Evolutionary conservation across 2,329 filamentous ascomycete species (phyloP), one percentile per base, ranked within the genome.

Genomic region (Sporothrix dimorphospora): DNA sequence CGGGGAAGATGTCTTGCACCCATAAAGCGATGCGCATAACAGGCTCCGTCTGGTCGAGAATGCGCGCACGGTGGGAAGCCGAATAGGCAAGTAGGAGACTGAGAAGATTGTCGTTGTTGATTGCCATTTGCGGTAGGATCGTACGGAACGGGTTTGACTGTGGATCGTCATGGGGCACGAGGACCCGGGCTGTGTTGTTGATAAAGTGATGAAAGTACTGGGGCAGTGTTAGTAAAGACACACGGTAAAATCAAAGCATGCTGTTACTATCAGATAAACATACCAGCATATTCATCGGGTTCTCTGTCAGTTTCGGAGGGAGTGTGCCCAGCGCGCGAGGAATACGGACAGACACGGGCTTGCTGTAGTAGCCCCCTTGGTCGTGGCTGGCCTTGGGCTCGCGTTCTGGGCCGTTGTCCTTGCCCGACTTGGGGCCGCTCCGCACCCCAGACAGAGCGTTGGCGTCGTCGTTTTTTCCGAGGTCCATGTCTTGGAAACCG

Each of bases 51-150:
- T 95, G 91, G 42, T 88, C 87, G 24, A 96, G 83, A 42, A 95
- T 87, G 59, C 91, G 88, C 11, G 93, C 92, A 71, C 93, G 88
- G 79, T 97, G 93, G 38, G 90, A 93, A n/a, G 93, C 93, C 69
- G 92, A 94, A 79, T 94, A 97, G 24, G 93, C 91, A 30, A 97
- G 85, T 65, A 96, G 83, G 42, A 97, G 83, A 75, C 92, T 92
- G 69, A 97, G 85, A 0, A 97, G 86, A 77, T 94, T 91, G 69
- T 89, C 86, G 75, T 92, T 89, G 72, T 85, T 85, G 30, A 92
- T 83, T 27, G 91, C 91, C 88, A 93, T 89, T 80, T 83, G 81
- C 0, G 85, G 85, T 6, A 87, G 78, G 55, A 85, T 82, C 53
- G 80, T 85, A 42, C 83, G 82, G 76, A 87, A 86, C 1, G 85